Percentiles rank a stretch among this genome's conserved stretches.
Conservation (phyloP, 495 filamentous ascomycete genomes). For the Penicillium canariense region DNA sequence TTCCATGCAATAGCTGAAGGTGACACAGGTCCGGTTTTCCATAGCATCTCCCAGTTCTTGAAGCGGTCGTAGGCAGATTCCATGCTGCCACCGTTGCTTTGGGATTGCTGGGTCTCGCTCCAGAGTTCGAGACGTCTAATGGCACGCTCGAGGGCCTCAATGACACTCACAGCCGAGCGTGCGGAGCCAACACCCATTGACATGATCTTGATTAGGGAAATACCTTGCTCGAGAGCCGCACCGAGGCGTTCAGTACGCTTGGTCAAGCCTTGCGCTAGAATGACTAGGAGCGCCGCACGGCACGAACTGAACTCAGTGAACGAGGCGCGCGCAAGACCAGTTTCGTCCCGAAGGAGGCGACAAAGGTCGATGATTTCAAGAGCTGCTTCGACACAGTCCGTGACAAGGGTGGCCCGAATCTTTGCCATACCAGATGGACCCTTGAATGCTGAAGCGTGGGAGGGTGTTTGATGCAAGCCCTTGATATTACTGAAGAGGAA, state of each 20-base stretch:
- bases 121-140: conserved; percentile 46
- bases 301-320: conserved; percentile 54
- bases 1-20: conserved; percentile 28
- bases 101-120: conserved; percentile 36
- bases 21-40: conserved; percentile 48
- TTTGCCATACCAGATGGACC: conserved; percentile 37
- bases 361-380: conserved; percentile 49
- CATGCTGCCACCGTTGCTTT: conserved; percentile 27
- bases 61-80: conserved; percentile 51
- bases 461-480: conserved; percentile 26
- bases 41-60: conserved; percentile 54
- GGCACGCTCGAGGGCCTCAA: conserved; percentile 49
- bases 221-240: conserved; percentile 46
- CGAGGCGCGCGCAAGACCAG: conserved; percentile 49
- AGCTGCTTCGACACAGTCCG: conserved; percentile 51
- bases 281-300: conserved; percentile 49
- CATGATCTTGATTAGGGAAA: conserved; percentile 52
- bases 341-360: conserved; percentile 45
- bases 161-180: conserved; percentile 49
- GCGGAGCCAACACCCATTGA: conserved; percentile 52
- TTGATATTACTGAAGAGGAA: conserved; percentile 49
- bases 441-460: conserved; percentile 27
- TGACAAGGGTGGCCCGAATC: conserved; percentile 42
- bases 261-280: conserved; percentile 48
- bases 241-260: conserved; percentile 47